Percentiles rank a stretch among this genome's conserved stretches.
Evolutionary conservation across 495 filamentous ascomycete genomes (phyloP).

Genomic region (Aspergillus asperescens): DNA sequence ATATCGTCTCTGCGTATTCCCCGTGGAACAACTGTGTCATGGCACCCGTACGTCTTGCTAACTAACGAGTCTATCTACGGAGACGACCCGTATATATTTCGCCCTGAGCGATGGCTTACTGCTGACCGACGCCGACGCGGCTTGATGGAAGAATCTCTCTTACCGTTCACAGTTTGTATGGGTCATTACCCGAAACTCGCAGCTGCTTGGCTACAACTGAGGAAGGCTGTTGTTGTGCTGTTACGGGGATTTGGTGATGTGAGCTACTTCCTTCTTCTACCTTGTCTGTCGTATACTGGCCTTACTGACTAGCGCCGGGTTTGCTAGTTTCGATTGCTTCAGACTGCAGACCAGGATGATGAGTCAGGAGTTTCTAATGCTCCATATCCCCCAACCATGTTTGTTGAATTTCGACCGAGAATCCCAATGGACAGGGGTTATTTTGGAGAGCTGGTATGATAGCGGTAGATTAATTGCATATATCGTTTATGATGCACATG

Average conservation of each 20-base stretch:
- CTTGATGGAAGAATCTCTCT: slow-evolving; percentile 13
- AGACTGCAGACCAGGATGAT: not conserved
- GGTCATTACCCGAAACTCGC: not conserved
- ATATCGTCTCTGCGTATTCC: slow-evolving; percentile 23
- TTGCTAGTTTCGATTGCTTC: slow-evolving; percentile 3
- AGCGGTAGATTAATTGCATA: too few relatives aligned
- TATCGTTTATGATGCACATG: not conserved
- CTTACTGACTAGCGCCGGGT: not conserved
- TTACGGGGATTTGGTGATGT: slow-evolving; percentile 16
- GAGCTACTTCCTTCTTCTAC: not conserved
- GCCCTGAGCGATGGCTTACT: slow-evolving; percentile 50
- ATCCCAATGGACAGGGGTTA: not conserved
- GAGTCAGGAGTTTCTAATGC: not conserved
- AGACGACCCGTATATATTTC: slow-evolving; percentile 40
- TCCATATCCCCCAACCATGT: not conserved
- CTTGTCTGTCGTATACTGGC: too few relatives aligned
- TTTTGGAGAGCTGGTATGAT: too few relatives aligned
- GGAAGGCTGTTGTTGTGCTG: slow-evolving; percentile 17
- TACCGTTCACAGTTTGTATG: slow-evolving; percentile 1
- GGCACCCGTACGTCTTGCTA: slow-evolving; percentile 22
- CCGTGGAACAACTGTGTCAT: slow-evolving; percentile 18
- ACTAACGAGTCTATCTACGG: slow-evolving; percentile 41
- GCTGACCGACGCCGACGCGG: not conserved
- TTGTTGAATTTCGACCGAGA: not conserved
- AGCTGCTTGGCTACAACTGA: slow-evolving; percentile 18